phyloP scores from a whole-genome alignment of 192 early-diverging fungal species.

The Coemansia sp. region DNA sequence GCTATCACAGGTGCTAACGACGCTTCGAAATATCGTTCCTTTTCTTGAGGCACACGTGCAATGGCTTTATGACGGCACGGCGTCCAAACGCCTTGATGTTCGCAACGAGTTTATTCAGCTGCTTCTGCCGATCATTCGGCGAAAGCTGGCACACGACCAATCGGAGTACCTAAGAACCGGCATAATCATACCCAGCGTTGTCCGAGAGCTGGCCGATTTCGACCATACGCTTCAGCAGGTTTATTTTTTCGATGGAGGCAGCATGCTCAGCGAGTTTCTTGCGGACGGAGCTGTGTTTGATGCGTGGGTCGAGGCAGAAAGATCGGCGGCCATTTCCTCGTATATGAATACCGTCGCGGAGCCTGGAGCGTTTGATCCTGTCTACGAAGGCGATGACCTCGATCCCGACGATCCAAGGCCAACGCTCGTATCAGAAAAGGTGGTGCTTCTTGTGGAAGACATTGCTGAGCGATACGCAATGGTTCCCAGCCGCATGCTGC shows the following conservation, averaged over 20 bases:
- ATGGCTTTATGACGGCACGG: constrained; percentile 57
- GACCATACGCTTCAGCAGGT: constrained; percentile 66
- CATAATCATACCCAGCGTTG: constrained; percentile 63
- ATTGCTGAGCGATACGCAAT: constrained; percentile 63
- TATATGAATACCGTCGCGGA: constrained; percentile 66
- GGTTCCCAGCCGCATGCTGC: constrained; percentile 61
- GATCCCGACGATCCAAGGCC: constrained; percentile 59
- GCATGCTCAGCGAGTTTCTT: constrained; percentile 56
- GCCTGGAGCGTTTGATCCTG: constrained; percentile 62
- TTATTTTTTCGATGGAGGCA: constrained; percentile 53
- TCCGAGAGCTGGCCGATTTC: constrained; percentile 65
- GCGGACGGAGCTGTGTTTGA: constrained; percentile 60
- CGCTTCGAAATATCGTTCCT: constrained; percentile 62
- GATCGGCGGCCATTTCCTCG: constrained; percentile 58
- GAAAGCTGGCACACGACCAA: constrained; percentile 61
- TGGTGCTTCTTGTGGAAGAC: constrained; percentile 63
- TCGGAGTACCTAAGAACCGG: constrained; percentile 57
- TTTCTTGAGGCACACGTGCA: constrained; percentile 67
- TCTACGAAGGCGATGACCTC: constrained; percentile 54
- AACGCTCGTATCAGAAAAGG: constrained; percentile 61
- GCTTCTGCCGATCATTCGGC: constrained; percentile 55
- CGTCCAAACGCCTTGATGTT: constrained; percentile 49
- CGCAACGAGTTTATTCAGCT: constrained; percentile 70
- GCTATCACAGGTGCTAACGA: constrained; percentile 60
- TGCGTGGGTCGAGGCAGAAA: constrained; percentile 71